Conservation (phyloP, 75 land plant genomes). For the Pseudotsuga menziesii region DNA sequence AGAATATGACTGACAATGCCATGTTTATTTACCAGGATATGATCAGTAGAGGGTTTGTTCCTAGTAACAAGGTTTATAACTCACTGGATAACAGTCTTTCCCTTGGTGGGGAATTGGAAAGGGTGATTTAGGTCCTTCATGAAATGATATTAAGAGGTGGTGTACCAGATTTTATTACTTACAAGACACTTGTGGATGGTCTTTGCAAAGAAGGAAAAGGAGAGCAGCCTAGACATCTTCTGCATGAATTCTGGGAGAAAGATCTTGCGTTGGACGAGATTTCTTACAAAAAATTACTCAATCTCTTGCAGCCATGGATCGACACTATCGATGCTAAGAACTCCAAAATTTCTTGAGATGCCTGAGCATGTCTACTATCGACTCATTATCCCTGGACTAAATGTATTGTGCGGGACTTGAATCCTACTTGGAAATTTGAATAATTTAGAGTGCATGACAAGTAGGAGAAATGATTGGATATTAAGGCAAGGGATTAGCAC, state of each 20-base stretch:
- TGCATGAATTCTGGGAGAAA: slow-evolving; percentile 31
- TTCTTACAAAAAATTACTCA: slow-evolving; percentile 27
- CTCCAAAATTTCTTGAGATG: background rate
- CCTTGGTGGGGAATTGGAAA: slow-evolving; percentile 40
- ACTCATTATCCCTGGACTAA: background rate
- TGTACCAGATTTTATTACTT: slow-evolving; percentile 40
- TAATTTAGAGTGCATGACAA: background rate
- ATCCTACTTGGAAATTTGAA: no score
- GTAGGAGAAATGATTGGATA: background rate
- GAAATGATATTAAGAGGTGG: slow-evolving; percentile 37
- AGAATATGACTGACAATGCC: slow-evolving; percentile 54
- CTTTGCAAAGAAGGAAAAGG: slow-evolving; percentile 29
- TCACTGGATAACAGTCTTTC: slow-evolving; percentile 49
- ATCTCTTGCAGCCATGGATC: background rate
- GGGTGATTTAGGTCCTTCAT: slow-evolving; percentile 32
- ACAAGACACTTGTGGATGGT: slow-evolving; percentile 40
- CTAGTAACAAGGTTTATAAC: slow-evolving; percentile 43
- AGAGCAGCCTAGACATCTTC: slow-evolving; percentile 29
- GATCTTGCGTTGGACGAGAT: slow-evolving; percentile 28
- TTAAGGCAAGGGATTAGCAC: background rate
- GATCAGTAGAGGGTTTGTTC: slow-evolving; percentile 41
- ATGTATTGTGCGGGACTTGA: background rate
- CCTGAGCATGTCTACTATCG: background rate
- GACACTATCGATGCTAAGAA: background rate
- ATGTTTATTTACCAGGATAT: slow-evolving; percentile 40